Percentiles rank a stretch among this genome's conserved stretches.
These are phyloP conservation scores for Colletotrichum truncatum DNA, from an alignment of 2,329 filamentous ascomycete genomes.

Conservation along the genomic window DNA sequence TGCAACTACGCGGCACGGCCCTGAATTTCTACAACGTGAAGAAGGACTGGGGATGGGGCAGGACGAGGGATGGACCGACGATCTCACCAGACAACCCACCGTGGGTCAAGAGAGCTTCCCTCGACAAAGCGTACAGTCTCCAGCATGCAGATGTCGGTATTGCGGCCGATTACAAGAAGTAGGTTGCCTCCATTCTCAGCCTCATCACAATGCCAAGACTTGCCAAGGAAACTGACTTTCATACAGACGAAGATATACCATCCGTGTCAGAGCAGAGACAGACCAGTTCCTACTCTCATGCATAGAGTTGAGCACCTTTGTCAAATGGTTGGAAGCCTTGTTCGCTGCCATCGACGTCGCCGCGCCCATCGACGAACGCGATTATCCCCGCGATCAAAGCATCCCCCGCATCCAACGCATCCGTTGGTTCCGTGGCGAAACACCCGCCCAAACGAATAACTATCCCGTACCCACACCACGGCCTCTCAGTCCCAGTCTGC, in stretches of 20 bases:
- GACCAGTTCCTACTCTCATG: slow-evolving; percentile 79
- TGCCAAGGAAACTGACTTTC: slow-evolving; percentile 28
- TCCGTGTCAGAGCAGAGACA: slow-evolving; percentile 77
- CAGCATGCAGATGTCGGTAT: slow-evolving; percentile 80
- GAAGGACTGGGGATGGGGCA: slow-evolving; percentile 61
- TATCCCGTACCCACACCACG: slow-evolving; percentile 28
- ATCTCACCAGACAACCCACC: slow-evolving; percentile 59
- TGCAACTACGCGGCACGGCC: slow-evolving; percentile 73
- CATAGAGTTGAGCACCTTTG: slow-evolving; percentile 70
- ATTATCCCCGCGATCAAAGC: slow-evolving; percentile 69
- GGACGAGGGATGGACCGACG: slow-evolving; percentile 54
- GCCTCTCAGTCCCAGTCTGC: slow-evolving; percentile 14
- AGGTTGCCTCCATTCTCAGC: slow-evolving; percentile 40
- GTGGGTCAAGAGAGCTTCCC: slow-evolving; percentile 61
- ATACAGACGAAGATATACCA: slow-evolving; percentile 67
- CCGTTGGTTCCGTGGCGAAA: slow-evolving; percentile 56
- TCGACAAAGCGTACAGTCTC: slow-evolving; percentile 75
- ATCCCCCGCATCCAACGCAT: slow-evolving; percentile 66
- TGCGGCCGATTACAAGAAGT: slow-evolving; percentile 78
- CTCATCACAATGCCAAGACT: slow-evolving; percentile 20
- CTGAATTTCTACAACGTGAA: slow-evolving; percentile 73
- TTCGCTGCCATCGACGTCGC: slow-evolving; percentile 80
- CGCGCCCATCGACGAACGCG: slow-evolving; percentile 75
- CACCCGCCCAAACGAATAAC: slow-evolving; percentile 38
- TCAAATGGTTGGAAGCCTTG: slow-evolving; percentile 74